These are phyloP conservation scores for Ampelocalamus luodianensis DNA, from an alignment of 176 grass and related monocot species.

Conservation along the genomic window DNA sequence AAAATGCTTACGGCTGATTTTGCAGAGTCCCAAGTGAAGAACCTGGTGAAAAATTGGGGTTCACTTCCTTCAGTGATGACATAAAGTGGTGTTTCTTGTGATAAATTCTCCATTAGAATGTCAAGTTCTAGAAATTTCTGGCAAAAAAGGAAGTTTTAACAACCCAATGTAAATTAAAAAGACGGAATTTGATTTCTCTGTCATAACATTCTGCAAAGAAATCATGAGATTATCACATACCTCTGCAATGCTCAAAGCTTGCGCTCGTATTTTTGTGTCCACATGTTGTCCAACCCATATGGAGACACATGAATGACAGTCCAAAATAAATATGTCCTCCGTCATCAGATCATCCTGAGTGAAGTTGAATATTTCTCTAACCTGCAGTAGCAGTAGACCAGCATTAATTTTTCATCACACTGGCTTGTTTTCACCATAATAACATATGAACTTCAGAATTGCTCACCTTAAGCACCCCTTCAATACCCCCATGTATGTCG, in stretches of 20 bases:
- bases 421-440: slow-evolving; percentile 24
- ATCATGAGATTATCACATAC: slow-evolving; percentile 49
- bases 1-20: slow-evolving; percentile 83
- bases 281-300: slow-evolving; percentile 89
- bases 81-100: slow-evolving; percentile 76
- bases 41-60: slow-evolving; percentile 86
- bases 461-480: slow-evolving; percentile 90
- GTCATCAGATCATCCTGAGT: slow-evolving; percentile 99
- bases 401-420: slow-evolving; percentile 32
- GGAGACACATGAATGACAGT: slow-evolving; percentile 79
- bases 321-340: slow-evolving; percentile 92
- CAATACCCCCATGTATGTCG: slow-evolving; percentile 47
- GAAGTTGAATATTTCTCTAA: slow-evolving; percentile 98
- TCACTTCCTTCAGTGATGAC: slow-evolving; percentile 92
- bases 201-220: slow-evolving; percentile 31
- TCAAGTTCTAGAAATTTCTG: slow-evolving; percentile 96
- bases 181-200: not conserved
- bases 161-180: slow-evolving; percentile 1
- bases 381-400: slow-evolving; percentile 59
- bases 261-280: slow-evolving; percentile 69
- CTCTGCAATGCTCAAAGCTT: slow-evolving; percentile 93
- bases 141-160: slow-evolving; percentile 27
- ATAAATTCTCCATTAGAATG: slow-evolving; percentile 90
- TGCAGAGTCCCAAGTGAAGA: slow-evolving; percentile 95
- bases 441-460: slow-evolving; percentile 33